Evolutionary conservation across 371 early-diverging fungal species (phyloP).

Genomic region (Mortierella sp.): DNA sequence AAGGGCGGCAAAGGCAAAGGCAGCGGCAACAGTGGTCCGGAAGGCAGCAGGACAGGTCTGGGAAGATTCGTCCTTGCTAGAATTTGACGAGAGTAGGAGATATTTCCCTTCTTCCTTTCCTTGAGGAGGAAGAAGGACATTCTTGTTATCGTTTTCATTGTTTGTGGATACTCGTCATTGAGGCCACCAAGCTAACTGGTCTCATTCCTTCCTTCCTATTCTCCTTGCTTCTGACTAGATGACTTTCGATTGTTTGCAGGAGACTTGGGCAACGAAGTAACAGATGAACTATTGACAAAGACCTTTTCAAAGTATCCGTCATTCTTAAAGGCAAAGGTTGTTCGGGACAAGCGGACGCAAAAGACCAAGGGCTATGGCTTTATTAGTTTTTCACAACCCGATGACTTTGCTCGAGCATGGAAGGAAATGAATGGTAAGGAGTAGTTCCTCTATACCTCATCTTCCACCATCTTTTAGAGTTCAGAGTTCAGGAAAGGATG

Average conservation of each 20-base stretch:
- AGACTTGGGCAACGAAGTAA: slow-evolving; percentile 90
- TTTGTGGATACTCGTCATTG: too few relatives aligned
- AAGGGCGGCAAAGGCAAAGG: slow-evolving; percentile 37
- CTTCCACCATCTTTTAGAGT: too few relatives aligned
- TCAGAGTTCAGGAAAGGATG: too few relatives aligned
- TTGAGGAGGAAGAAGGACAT: background rate
- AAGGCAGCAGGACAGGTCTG: slow-evolving; percentile 94
- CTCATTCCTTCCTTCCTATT: background rate
- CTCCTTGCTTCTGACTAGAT: slow-evolving; percentile 57
- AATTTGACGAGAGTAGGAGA: slow-evolving; percentile 86
- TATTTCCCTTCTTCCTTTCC: too few relatives aligned
- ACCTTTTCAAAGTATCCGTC: slow-evolving; percentile 86
- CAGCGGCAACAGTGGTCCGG: slow-evolving; percentile 65
- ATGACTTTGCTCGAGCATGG: slow-evolving; percentile 87
- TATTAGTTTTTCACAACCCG: slow-evolving; percentile 83
- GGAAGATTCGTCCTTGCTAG: slow-evolving; percentile 91
- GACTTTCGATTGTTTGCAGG: slow-evolving; percentile 91
- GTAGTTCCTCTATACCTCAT: too few relatives aligned
- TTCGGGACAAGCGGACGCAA: slow-evolving; percentile 80
- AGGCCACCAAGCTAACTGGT: background rate
- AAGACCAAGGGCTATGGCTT: slow-evolving; percentile 89
- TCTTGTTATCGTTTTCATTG: too few relatives aligned
- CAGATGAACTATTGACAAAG: slow-evolving; percentile 79
- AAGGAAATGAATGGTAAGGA: slow-evolving; percentile 89
- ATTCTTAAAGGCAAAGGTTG: slow-evolving; percentile 79